Evolutionary conservation across 1,139 yeast species (phyloP).

Genomic region (Blastobotrys aristatus): DNA sequence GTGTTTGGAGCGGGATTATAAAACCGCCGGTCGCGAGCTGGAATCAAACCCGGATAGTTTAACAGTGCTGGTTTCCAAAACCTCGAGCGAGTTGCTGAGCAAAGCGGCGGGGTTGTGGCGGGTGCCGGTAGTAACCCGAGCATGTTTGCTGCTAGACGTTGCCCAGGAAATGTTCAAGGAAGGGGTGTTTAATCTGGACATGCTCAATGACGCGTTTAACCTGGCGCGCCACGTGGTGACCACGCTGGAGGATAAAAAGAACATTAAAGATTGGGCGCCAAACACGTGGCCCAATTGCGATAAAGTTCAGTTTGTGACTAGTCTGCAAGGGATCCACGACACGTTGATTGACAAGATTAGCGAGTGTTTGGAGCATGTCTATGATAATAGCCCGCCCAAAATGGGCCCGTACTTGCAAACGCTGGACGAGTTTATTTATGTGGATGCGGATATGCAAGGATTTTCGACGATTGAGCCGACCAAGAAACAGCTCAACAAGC

Average conservation of each 20-base stretch:
- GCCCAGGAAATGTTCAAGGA: constrained; percentile 42
- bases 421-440: constrained; percentile 48
- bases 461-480: constrained; percentile 40
- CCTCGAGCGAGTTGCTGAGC: constrained; percentile 41
- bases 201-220: constrained; percentile 34
- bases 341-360: constrained; percentile 47
- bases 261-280: constrained; percentile 37
- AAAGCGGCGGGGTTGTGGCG: constrained; percentile 59
- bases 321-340: constrained; percentile 46
- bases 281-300: constrained; percentile 48
- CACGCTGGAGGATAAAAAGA: constrained; percentile 32
- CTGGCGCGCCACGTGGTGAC: constrained; percentile 41
- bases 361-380: constrained; percentile 43
- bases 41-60: constrained; percentile 30
- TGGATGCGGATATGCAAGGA: constrained; percentile 43
- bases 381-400: constrained; percentile 52
- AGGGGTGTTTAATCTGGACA: constrained; percentile 72
- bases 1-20: constrained; percentile 33
- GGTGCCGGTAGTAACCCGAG: constrained; percentile 48
- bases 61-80: constrained; percentile 36
- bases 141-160: constrained; percentile 48
- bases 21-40: constrained; percentile 26
- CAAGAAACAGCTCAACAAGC: constrained; percentile 48
- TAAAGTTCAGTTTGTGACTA: constrained; percentile 48
- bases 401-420: constrained; percentile 53